These are phyloP conservation scores for Trichophyton verrucosum DNA, from an alignment of 2,329 filamentous ascomycete species.

Conservation along the genomic window DNA sequence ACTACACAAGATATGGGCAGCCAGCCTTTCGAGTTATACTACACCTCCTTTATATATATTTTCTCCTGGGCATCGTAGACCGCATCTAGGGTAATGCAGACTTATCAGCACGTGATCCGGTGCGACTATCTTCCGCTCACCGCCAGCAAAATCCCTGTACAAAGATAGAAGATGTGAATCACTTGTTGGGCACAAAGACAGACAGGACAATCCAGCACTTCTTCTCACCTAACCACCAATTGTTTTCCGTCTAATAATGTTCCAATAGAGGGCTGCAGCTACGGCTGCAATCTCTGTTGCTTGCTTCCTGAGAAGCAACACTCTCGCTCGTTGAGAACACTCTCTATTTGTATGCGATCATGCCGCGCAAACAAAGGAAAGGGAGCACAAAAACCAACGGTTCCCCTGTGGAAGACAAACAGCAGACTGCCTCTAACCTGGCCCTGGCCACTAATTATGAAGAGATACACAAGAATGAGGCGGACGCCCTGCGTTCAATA, in stretches of 20 bases:
- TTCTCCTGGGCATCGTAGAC: background rate
- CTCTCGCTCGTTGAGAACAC: slow-evolving; percentile 15
- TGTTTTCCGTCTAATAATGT: slow-evolving; percentile 18
- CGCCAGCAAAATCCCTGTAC: background rate
- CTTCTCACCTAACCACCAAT: slow-evolving; percentile 2
- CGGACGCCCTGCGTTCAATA: slow-evolving; percentile 73
- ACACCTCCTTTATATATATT: background rate
- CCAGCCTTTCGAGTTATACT: background rate
- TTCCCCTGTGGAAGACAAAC: slow-evolving; percentile 27
- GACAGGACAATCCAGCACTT: background rate
- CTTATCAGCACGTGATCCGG: background rate
- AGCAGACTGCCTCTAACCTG: slow-evolving; percentile 21
- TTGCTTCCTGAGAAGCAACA: slow-evolving; percentile 19
- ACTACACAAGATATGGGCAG: no score
- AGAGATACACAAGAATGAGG: slow-evolving; percentile 76
- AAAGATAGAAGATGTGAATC: background rate
- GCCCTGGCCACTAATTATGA: slow-evolving; percentile 52
- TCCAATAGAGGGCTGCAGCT: slow-evolving; percentile 32
- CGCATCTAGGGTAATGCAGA: background rate
- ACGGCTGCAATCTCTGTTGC: slow-evolving; percentile 31
- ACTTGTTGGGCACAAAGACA: slow-evolving; percentile 5
- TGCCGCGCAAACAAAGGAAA: slow-evolving; percentile 36
- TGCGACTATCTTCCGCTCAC: slow-evolving; percentile 1
- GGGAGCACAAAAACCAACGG: slow-evolving; percentile 24
- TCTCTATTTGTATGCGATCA: slow-evolving; percentile 24